phyloP scores from a whole-genome alignment of 192 early-diverging fungal genomes.

The Backusella morwellensis region DNA sequence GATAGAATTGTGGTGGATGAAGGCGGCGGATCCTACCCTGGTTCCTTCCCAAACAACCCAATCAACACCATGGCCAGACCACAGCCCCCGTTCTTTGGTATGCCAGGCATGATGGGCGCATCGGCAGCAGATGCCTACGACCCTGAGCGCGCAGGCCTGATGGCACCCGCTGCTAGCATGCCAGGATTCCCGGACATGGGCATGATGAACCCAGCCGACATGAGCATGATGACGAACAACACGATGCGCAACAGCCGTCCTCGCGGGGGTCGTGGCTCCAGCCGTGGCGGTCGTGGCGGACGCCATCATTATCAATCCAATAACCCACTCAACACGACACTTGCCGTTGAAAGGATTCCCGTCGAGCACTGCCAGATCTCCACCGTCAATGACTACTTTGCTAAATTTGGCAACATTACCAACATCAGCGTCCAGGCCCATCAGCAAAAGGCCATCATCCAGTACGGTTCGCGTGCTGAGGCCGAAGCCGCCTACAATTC shows the following conservation, averaged over 20 bases:
- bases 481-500: constrained; percentile 68
- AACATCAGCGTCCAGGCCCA: constrained; percentile 67
- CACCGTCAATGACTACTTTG: constrained; percentile 76
- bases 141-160: constrained; percentile 45
- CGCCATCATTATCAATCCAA: constrained; percentile 26
- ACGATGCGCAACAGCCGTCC: not conserved
- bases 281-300: constrained; percentile 42
- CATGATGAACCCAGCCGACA: constrained; percentile 8
- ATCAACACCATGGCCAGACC: constrained; percentile 35
- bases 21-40: constrained; percentile 29
- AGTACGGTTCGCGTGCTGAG: constrained; percentile 59
- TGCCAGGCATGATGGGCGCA: constrained; percentile 15
- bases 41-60: constrained; percentile 34
- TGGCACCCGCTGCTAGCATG: not conserved
- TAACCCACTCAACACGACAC: constrained; percentile 42
- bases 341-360: constrained; percentile 80
- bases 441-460: constrained; percentile 58
- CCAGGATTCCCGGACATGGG: not conserved
- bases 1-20: constrained; percentile 70
- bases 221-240: constrained; percentile 4
- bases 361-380: constrained; percentile 61
- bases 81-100: constrained; percentile 39
- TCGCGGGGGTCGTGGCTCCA: constrained; percentile 38
- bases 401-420: constrained; percentile 69
- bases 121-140: constrained; percentile 47